Percentiles rank a stretch among this genome's conserved stretches.
These are phyloP conservation scores for Excoecaria cochinchinensis DNA, from an alignment of 345 rosid species.

Conservation along the genomic window DNA sequence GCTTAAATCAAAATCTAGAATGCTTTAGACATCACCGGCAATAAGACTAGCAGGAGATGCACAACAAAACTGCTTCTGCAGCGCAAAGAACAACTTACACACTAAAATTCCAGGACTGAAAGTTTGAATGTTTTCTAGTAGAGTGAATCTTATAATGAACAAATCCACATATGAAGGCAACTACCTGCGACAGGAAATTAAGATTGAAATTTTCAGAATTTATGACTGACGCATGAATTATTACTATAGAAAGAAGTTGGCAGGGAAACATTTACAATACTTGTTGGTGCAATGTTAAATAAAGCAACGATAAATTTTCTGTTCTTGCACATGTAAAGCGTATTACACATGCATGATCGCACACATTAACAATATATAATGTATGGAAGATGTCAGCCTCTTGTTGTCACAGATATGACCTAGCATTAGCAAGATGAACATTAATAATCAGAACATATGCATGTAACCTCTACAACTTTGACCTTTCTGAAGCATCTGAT, in stretches of 20 bases:
- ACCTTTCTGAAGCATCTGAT: neutral
- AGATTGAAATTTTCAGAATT: neutral
- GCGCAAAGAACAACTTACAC: constrained; percentile 44
- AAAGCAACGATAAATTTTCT: neutral
- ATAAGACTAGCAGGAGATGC: neutral
- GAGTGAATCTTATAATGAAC: constrained; percentile 61
- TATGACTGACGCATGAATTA: neutral
- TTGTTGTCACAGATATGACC: no score
- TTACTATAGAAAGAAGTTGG: neutral
- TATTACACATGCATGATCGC: neutral
- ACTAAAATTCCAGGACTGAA: constrained; percentile 94
- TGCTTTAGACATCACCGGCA: no score
- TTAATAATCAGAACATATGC: neutral
- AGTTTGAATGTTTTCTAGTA: constrained; percentile 55
- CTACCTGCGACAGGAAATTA: constrained; percentile 41
- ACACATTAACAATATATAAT: neutral
- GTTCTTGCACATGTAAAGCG: neutral
- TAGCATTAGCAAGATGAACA: no score
- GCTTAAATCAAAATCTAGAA: neutral
- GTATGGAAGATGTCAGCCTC: neutral
- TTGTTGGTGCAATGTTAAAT: neutral
- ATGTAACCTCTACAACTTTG: no score
- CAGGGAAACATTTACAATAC: neutral
- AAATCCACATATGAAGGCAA: constrained; percentile 73
- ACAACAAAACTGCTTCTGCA: neutral